Conservation (phyloP, 305 asterid genomes). For the Fraxinus floribunda region DNA sequence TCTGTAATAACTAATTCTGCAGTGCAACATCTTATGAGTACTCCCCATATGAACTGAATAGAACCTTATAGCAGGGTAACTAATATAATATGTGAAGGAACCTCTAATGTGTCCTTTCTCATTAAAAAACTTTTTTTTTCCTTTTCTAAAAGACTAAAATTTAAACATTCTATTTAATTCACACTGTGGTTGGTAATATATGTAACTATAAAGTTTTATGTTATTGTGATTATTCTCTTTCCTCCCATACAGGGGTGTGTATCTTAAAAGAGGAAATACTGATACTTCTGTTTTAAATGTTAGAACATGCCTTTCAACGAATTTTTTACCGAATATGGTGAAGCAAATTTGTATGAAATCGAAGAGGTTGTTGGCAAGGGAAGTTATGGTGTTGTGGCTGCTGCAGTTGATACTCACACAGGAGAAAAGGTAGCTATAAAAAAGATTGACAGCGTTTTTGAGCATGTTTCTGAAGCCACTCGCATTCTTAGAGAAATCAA, state of each 20-base stretch:
- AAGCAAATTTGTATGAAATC: slow-evolving; percentile 74
- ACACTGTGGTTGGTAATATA: background rate
- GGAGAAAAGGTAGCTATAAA: slow-evolving; percentile 93
- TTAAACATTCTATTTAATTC: background rate
- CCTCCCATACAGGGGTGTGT: background rate
- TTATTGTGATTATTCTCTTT: background rate
- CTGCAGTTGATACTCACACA: slow-evolving; percentile 94
- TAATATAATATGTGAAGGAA: background rate
- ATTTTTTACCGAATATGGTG: slow-evolving; percentile 95
- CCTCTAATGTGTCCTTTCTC: background rate
- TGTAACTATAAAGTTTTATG: background rate
- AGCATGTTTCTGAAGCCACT: slow-evolving; percentile 92
- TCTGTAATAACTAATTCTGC: background rate
- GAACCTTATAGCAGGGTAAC: background rate
- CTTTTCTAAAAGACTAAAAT: background rate
- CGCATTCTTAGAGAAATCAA: slow-evolving; percentile 92
- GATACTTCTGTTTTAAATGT: slow-evolving; percentile 25
- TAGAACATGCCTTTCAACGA: slow-evolving; percentile 78
- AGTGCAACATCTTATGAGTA: background rate
- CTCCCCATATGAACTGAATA: background rate
- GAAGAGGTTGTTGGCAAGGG: slow-evolving; percentile 99
- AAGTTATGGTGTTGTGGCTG: slow-evolving; percentile 93
- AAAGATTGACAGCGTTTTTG: slow-evolving; percentile 74
- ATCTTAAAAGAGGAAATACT: slow-evolving; percentile 23
- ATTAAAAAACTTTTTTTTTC: background rate